A percentile compares a stretch with the other conserved stretches of the same genome.
Conservation (phyloP, 2,329 filamentous ascomycete species). For the Fusarium sp. region DNA sequence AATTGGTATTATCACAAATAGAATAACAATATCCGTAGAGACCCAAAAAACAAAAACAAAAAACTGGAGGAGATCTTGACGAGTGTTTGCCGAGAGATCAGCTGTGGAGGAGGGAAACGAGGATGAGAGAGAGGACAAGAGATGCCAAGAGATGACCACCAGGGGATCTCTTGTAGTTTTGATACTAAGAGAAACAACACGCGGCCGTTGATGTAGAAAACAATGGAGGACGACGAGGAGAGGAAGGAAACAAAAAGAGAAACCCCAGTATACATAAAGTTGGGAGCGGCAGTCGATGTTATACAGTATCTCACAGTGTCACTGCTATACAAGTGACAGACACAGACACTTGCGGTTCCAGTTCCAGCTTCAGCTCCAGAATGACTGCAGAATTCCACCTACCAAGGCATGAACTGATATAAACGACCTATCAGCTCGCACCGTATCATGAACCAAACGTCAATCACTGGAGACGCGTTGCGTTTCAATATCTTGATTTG, state of each 20-base stretch:
- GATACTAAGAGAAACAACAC: slow-evolving; percentile 6
- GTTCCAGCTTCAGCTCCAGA: background rate
- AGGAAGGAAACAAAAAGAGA: background rate
- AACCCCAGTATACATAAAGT: slow-evolving; percentile 3
- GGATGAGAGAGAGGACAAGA: slow-evolving; percentile 9
- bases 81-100: slow-evolving; percentile 13
- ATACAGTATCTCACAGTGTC: slow-evolving; percentile 38
- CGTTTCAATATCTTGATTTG: slow-evolving; percentile 21
- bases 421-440: background rate
- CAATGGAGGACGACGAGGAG: background rate
- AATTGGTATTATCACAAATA: background rate
- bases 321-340: slow-evolving; percentile 18
- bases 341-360: background rate
- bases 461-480: slow-evolving; percentile 27
- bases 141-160: slow-evolving; percentile 37
- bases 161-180: slow-evolving; percentile 32
- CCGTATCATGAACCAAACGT: slow-evolving; percentile 12
- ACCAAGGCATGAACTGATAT: background rate
- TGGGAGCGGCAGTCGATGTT: background rate
- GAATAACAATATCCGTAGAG: background rate
- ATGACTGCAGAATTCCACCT: background rate
- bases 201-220: background rate
- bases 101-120: slow-evolving; percentile 17
- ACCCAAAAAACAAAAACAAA: background rate
- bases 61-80: background rate